Conservation (phyloP, 139 green algal species). For the Auxenochlorella protothecoides region DNA sequence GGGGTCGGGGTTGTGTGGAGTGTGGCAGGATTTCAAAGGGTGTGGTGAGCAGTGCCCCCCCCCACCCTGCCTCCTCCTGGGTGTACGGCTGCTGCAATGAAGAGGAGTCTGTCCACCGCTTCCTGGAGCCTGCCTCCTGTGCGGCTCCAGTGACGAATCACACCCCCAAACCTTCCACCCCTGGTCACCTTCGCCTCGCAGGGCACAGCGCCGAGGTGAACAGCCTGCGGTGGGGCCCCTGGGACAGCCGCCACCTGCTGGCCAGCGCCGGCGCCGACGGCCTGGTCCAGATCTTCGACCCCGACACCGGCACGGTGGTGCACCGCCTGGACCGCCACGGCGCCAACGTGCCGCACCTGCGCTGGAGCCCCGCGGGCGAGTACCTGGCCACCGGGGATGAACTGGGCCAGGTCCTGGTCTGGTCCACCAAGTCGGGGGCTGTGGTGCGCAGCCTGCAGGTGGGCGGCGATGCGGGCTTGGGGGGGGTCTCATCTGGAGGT, state of each 20-base stretch:
- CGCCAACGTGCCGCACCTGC: background rate
- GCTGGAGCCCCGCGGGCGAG: slow-evolving; percentile 10
- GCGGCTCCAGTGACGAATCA: too few species aligned
- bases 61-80: background rate
- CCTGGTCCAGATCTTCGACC: slow-evolving; percentile 79
- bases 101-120: too few species aligned
- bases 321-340: slow-evolving; percentile 11
- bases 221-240: slow-evolving; percentile 11
- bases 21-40: too few species aligned
- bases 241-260: slow-evolving; percentile 23
- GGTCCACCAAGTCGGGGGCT: background rate
- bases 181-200: background rate
- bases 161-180: too few species aligned
- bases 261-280: slow-evolving; percentile 81
- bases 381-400: slow-evolving; percentile 14
- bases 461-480: background rate
- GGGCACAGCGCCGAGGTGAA: slow-evolving; percentile 12
- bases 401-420: slow-evolving; percentile 3
- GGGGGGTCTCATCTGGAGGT: too few species aligned
- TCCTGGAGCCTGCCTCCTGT: too few species aligned
- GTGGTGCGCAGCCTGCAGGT: slow-evolving; percentile 2
- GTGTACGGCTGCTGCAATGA: too few species aligned
- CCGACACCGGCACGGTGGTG: slow-evolving; percentile 33
- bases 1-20: background rate
- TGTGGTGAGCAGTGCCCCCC: too few species aligned